Evolutionary conservation across 345 rosid species (phyloP), one percentile per base, ranked within the genome.

Genomic region (Lepidium sativum): DNA sequence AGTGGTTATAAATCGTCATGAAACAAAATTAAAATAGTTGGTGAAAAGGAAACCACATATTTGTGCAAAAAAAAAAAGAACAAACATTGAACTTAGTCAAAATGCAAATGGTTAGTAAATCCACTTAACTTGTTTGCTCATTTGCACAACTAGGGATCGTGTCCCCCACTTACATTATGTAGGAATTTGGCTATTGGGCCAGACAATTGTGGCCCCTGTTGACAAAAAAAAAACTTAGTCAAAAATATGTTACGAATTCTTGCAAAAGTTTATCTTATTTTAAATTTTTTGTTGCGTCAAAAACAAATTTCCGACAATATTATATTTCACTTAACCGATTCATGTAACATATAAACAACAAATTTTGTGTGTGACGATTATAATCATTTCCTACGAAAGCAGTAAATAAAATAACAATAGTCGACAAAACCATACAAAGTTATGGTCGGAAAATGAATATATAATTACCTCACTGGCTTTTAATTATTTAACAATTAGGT

Each of bases 181-280:
- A n/a, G n/a, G n/a, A n/a, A n/a, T n/a, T n/a, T n/a, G n/a, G n/a
- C n/a, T n/a, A n/a, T n/a, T n/a, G n/a, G n/a, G n/a, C n/a, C n/a
- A n/a, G n/a, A n/a, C n/a, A n/a, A n/a, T n/a, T n/a, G n/a, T n/a
- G n/a, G n/a, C n/a, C n/a, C n/a, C n/a, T n/a, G n/a, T n/a, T n/a
- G n/a, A n/a, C 23, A 48, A 56, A 27, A 21, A 7, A 27, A 68
- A 58, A 68, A 34, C 67, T 32, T 11, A 54, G 45, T 68, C 60
- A 32, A 21, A 16, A 50, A 1, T 38, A 6, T 29, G 41, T 49
- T 54, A 21, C 5, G 33, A 65, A 45, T 21, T 13, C 16, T 12
- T 40, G 37, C 12, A 12, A 27, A 7, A 16, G 11, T 2, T 53
- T 2, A 17, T 9, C 0, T 53, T 5, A 32, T 10, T 20, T 20